Conservation (phyloP, 768 basidiomycete species). For the Amanita thiersii region DNA sequence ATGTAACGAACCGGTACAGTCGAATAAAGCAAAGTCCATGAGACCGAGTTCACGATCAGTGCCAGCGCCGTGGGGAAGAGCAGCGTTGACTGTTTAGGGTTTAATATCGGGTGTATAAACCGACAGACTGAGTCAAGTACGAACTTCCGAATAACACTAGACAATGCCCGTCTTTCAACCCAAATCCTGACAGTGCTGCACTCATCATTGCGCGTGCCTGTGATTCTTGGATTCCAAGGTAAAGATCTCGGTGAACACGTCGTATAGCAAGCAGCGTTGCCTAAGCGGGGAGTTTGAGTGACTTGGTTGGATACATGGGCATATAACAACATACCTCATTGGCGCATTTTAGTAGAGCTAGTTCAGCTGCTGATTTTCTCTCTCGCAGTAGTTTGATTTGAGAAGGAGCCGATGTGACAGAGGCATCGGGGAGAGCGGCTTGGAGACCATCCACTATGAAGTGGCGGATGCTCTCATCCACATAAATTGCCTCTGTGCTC, state of each 20-base stretch:
- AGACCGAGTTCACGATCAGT: constrained; percentile 51
- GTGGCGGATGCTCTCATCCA: constrained; percentile 52
- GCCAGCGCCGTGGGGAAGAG: constrained; percentile 77
- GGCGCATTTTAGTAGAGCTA: constrained; percentile 65
- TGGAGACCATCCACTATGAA: constrained; percentile 62
- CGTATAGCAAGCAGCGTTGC: constrained; percentile 73
- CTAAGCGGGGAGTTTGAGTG: constrained; percentile 25
- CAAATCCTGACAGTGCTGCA: constrained; percentile 45
- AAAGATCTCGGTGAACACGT: constrained; percentile 48
- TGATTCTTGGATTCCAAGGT: constrained; percentile 72
- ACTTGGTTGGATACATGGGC: neutral
- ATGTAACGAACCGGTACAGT: constrained; percentile 61
- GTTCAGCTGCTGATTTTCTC: constrained; percentile 64
- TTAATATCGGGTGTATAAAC: constrained; percentile 2
- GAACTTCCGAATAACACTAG: constrained; percentile 75
- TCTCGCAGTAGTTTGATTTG: constrained; percentile 60
- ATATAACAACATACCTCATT: constrained; percentile 55
- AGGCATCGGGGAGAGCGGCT: constrained; percentile 26
- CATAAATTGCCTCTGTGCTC: constrained; percentile 34
- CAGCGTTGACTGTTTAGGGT: constrained; percentile 60
- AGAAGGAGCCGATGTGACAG: constrained; percentile 40
- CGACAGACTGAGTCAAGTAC: constrained; percentile 18
- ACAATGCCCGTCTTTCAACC: constrained; percentile 49
- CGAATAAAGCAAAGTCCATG: constrained; percentile 67
- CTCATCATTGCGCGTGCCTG: constrained; percentile 52